phyloP scores from a whole-genome alignment of 345 rosid genomes.

The Eucalyptus microcorys region DNA sequence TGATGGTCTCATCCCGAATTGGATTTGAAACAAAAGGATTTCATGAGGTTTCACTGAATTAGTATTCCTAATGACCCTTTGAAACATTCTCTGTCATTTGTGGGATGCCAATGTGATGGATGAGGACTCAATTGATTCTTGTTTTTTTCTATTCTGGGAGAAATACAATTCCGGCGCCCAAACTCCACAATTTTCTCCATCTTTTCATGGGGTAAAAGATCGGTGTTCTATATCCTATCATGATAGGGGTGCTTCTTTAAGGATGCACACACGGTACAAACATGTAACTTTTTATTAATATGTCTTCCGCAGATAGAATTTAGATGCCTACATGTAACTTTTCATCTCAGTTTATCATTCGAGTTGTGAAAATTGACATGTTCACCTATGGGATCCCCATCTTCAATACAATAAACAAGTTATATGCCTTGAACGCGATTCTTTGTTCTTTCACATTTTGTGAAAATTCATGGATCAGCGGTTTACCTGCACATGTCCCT shows the following conservation, averaged over 20 bases:
- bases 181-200: neutral
- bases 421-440: too few relatives aligned
- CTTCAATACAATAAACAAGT: too few relatives aligned
- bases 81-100: neutral
- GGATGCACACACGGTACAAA: neutral
- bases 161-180: neutral
- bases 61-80: neutral
- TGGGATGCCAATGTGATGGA: neutral
- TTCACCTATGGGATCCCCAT: too few relatives aligned
- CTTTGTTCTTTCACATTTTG: too few relatives aligned
- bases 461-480: too few relatives aligned
- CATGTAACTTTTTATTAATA: neutral
- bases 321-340: neutral
- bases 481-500: too few relatives aligned
- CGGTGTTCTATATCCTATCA: neutral
- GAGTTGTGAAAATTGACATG: too few relatives aligned
- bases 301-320: neutral
- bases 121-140: neutral
- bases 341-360: neutral
- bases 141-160: neutral
- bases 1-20: neutral
- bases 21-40: neutral
- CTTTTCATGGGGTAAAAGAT: neutral
- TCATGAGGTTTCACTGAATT: neutral
- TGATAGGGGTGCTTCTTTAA: neutral